phyloP scores from a whole-genome alignment of 352 stramenopile genomes.

The Phytophthora citrophthora region DNA sequence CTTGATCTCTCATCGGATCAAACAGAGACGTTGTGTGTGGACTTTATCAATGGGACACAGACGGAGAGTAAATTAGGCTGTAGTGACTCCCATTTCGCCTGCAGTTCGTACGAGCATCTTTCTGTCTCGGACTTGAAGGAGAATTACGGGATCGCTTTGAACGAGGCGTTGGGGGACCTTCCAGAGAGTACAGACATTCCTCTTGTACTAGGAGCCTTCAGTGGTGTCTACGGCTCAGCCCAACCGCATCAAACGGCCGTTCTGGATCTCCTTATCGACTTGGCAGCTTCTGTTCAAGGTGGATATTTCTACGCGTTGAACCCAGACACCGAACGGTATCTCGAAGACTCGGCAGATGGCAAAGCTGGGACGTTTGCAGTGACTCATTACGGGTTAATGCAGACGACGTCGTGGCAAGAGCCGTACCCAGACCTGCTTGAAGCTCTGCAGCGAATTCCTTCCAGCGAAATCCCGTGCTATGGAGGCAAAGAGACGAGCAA shows the following conservation, averaged over 20 bases:
- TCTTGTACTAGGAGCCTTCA: slow-evolving; percentile 69
- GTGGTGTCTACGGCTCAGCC: slow-evolving; percentile 61
- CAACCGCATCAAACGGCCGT: slow-evolving; percentile 63
- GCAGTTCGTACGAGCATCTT: slow-evolving; percentile 53
- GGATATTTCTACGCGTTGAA: slow-evolving; percentile 77
- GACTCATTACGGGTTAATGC: slow-evolving; percentile 68
- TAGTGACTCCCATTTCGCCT: slow-evolving; percentile 44
- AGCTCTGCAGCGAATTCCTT: slow-evolving; percentile 52
- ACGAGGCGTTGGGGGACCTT: slow-evolving; percentile 48
- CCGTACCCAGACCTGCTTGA: slow-evolving; percentile 54
- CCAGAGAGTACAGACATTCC: slow-evolving; percentile 33
- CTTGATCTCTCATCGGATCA: slow-evolving; percentile 28
- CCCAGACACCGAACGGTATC: slow-evolving; percentile 62
- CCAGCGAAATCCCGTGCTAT: slow-evolving; percentile 61
- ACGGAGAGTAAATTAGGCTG: slow-evolving; percentile 45
- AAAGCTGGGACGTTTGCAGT: slow-evolving; percentile 53
- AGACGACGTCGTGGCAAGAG: slow-evolving; percentile 60
- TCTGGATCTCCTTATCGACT: slow-evolving; percentile 71
- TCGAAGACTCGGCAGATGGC: slow-evolving; percentile 55
- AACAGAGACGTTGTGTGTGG: slow-evolving; percentile 42
- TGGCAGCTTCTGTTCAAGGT: slow-evolving; percentile 51
- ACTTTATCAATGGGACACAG: slow-evolving; percentile 50
- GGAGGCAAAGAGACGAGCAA: slow-evolving; percentile 38
- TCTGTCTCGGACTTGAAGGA: slow-evolving; percentile 20
- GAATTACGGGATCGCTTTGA: slow-evolving; percentile 54